Evolutionary conservation across 768 basidiomycete species (phyloP), one percentile per base, ranked within the genome.

Genomic region (Ramaria sp.): DNA sequence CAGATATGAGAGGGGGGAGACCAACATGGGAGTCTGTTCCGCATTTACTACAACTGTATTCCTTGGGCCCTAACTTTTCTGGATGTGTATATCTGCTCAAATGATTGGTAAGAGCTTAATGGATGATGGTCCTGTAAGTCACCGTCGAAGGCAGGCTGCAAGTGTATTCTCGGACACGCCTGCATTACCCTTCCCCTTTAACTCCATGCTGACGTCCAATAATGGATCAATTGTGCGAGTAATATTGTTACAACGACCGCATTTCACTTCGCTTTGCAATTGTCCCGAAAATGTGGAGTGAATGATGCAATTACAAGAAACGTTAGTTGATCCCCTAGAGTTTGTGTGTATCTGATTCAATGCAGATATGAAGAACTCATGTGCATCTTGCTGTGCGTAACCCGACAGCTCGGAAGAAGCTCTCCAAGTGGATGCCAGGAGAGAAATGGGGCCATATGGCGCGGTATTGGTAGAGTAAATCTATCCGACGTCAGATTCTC

Each of bases 311-410:
- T 86, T 89, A 68, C 93, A 95, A 20, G 82, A 81, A 24, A 86
- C 74, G 63, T 86, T 82, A 11, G 85, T 88, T 54, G 81, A 82
- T 1, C 87, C 83, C 39, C 84, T 76, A 11, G 85, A 86, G 38
- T 81, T 87, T 19, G 75, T 73, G 67, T 98, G 94, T 11, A 96
- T 87, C 61, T 91, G 87, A 64, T 94, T 93, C 24, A 97, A 73
- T 0, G 84, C 80, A 17, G 84, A 78, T 30, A 91, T 88, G 68
- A 91, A 88, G 66, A 83, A 87, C 68, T 91, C 86, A 73, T 94
- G 91, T 1, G 91, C 90, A 60, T 97, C 94, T 65, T 95, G 95
- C 67, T 98, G 95, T 0, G 90, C 83, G 65, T 97, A 91, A 1
- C 93, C 94, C 4, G 91, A 82, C 27, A 97, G 74, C 59, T 95